These are phyloP conservation scores for Boletus subcaerulescens DNA, from an alignment of 768 basidiomycete genomes.

Conservation along the genomic window DNA sequence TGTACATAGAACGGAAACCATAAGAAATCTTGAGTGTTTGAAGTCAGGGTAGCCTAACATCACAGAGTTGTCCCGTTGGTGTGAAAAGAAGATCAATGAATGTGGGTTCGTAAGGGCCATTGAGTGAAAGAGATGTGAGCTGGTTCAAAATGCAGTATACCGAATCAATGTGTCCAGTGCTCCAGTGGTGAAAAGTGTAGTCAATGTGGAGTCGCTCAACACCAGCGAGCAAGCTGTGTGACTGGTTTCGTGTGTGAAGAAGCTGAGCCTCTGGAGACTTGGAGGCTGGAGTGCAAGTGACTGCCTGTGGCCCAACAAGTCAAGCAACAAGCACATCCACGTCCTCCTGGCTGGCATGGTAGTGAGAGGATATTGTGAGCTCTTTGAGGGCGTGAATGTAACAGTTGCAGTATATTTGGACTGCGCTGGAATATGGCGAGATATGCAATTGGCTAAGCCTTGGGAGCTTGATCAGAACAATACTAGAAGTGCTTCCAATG, in stretches of 20 bases:
- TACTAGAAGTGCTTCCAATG: too few species aligned
- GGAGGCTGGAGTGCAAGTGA: too few species aligned
- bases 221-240: background rate
- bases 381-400: background rate
- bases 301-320: background rate
- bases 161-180: background rate
- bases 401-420: background rate
- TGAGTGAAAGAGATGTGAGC: background rate
- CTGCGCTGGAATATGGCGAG: background rate
- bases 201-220: background rate
- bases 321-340: background rate
- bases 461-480: background rate
- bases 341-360: background rate
- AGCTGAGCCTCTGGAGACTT: too few species aligned
- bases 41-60: background rate
- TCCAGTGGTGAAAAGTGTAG: background rate
- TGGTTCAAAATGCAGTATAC: background rate
- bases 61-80: background rate
- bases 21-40: background rate
- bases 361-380: background rate
- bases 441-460: background rate
- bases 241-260: background rate
- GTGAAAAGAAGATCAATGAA: background rate
- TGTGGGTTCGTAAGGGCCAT: too few species aligned
- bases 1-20: too few species aligned